Evolutionary conservation across 163 green algal genomes (phyloP).

Genomic region (Coccomyxa subellipsoidea): DNA sequence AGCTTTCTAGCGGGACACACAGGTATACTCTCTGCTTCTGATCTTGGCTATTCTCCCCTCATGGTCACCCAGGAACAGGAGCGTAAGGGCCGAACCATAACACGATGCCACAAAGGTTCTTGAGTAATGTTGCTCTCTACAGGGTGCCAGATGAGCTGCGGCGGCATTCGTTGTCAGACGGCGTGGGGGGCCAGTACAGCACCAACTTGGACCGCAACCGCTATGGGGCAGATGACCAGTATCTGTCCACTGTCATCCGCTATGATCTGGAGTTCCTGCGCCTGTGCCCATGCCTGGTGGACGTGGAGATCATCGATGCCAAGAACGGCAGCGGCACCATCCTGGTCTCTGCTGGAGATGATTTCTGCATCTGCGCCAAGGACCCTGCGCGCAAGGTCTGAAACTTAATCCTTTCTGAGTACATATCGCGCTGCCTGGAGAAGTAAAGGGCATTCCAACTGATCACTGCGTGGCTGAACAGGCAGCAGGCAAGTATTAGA

Average conservation of each 20-base stretch:
- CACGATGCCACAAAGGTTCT: neutral
- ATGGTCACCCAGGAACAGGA: too few relatives aligned
- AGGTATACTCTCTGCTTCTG: constrained; percentile 43
- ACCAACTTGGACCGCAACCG: constrained; percentile 96
- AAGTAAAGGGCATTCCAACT: too few relatives aligned
- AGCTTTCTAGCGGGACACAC: constrained; percentile 86
- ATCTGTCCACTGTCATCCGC: constrained; percentile 90
- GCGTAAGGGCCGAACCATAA: too few relatives aligned
- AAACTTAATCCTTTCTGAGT: too few relatives aligned
- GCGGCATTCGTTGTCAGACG: constrained; percentile 84
- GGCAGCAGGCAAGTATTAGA: too few relatives aligned
- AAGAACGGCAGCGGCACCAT: constrained; percentile 39
- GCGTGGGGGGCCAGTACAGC: constrained; percentile 80
- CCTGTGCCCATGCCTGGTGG: constrained; percentile 81
- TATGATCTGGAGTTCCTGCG: constrained; percentile 75
- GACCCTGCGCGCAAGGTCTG: neutral
- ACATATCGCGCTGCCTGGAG: too few relatives aligned
- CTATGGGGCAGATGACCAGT: constrained; percentile 96
- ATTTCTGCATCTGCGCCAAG: constrained; percentile 6
- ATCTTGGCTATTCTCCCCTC: too few relatives aligned
- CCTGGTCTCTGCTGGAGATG: constrained; percentile 10
- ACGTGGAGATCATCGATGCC: constrained; percentile 95
- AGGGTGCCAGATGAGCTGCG: constrained; percentile 89
- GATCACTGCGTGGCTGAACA: too few relatives aligned
- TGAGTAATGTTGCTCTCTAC: neutral